These are phyloP conservation scores for Botrytis elliptica DNA, from an alignment of 2,329 filamentous ascomycete species.

Conservation along the genomic window DNA sequence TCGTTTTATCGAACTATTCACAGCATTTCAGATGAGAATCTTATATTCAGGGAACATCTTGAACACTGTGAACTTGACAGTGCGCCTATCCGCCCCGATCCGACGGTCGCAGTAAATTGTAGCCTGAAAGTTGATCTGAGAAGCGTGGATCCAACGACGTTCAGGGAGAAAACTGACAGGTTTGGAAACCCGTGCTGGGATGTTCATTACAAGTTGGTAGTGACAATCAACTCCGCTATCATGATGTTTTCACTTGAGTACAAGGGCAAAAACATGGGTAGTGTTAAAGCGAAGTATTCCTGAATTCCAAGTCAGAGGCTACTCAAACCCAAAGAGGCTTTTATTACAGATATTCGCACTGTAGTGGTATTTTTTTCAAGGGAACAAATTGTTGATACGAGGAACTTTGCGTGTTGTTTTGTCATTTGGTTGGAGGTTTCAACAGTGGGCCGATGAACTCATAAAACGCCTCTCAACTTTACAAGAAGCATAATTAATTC, in stretches of 20 bases:
- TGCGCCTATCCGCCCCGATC: neutral
- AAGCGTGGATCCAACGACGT: rapidly evolving
- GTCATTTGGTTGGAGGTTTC: neutral
- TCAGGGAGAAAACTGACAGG: neutral
- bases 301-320: neutral
- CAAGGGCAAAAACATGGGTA: neutral
- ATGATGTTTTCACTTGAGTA: constrained; percentile 15
- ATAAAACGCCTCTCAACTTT: neutral
- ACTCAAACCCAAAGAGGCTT: too few species aligned
- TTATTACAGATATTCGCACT: too few species aligned
- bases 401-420: neutral
- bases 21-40: neutral
- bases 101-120: neutral
- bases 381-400: neutral
- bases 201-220: neutral
- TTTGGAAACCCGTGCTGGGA: neutral
- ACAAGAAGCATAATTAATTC: neutral
- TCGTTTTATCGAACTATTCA: constrained; percentile 25
- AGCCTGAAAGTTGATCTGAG: neutral
- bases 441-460: neutral
- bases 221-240: neutral
- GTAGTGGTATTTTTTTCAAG: neutral
- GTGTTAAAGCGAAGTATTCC: constrained; percentile 12
- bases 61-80: neutral
- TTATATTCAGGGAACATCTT: neutral